Base-by-base conservation (phyloP, 2,329 filamentous ascomycete genomes). In the Colletotrichum sp. region DNA sequence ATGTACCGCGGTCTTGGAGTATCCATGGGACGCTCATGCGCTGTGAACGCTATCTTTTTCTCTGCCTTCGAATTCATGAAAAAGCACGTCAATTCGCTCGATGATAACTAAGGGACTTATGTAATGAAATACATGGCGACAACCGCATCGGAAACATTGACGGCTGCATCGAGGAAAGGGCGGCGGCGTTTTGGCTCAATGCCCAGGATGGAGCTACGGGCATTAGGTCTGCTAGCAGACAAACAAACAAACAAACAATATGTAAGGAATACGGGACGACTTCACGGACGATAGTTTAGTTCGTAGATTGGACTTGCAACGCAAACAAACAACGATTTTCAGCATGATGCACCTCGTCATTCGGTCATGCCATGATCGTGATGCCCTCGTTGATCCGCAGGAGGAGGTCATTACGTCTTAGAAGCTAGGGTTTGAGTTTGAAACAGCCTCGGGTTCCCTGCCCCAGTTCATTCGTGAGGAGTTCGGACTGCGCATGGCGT, bases 11-110 rank as follows among this genome's bases (percentile, higher is more conserved):
- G 94, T 34, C 88, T 97, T 5, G 94, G 92, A 27, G 94, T 97
- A 31, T 96, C 94, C 47, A 96, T 97, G 92, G 90, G 91, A 77
- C 92, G 95, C 70, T 96, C 94, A 15, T 95, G 93, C 79, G 88
- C 95, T 66, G 92, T 97, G 78, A 97, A 97, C 81, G 94, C 94
- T 77, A 94, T 97, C 79, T 97, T 97, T 88, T 97, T 97, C 85
- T 95, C 94, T 57, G 93, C 92, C 51, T 97, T 97, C 81, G 95
- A 97, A 84, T 92, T 95, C 78, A 89, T 94, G 78, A 97, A 97
- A 85, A 93, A 92, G 81, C 87, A 88, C 76, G 90, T 92, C 82
- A 88, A 89, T 79, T 82, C 85, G 12, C 83, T 90, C 76, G 87
- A 90, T 51, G 87, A 90, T 64, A 78, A 82, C 8, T 75, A 43